phyloP scores from a whole-genome alignment of 805 yeast species.

The Candida multigemmis region DNA sequence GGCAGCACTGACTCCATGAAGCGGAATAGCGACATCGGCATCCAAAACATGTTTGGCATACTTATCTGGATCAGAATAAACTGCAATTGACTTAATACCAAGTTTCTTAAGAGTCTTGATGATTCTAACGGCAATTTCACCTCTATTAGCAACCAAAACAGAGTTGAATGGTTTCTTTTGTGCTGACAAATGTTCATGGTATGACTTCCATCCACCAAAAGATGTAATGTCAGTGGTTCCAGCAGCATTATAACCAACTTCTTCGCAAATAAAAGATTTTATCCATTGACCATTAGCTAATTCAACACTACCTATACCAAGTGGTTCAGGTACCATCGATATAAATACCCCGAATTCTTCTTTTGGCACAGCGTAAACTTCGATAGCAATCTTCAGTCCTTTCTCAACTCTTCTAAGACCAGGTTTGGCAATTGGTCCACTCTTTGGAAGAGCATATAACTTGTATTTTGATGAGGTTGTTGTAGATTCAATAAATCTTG shows the following conservation, averaged over 20 bases:
- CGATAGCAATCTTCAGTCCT: conserved; percentile 64
- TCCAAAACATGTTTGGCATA: conserved; percentile 77
- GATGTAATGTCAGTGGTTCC: conserved; percentile 78
- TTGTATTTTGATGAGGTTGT: conserved; percentile 64
- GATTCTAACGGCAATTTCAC: conserved; percentile 94
- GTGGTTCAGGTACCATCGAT: conserved; percentile 84
- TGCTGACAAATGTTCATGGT: conserved; percentile 30
- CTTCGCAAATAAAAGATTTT: conserved; percentile 93
- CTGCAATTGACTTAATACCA: conserved; percentile 72
- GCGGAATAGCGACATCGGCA: conserved; percentile 76
- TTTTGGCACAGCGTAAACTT: conserved; percentile 74
- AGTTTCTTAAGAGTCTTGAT: conserved; percentile 79
- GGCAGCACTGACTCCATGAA: conserved; percentile 78
- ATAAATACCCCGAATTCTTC: conserved; percentile 78
- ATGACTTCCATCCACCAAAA: conserved; percentile 82
- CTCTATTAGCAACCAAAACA: conserved; percentile 94
- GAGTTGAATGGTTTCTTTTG: conserved; percentile 56
- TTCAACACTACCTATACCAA: conserved; percentile 92
- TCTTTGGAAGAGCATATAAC: conserved; percentile 73
- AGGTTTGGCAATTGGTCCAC: conserved; percentile 82
- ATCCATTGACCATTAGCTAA: conserved; percentile 74
- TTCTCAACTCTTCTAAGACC: conserved; percentile 67
- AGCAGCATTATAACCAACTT: conserved; percentile 61
- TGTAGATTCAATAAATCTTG: conserved; percentile 56
- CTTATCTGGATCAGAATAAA: conserved; percentile 84